Conservation (phyloP, 495 filamentous ascomycete species). For the Hyaloscypha finlandica region DNA sequence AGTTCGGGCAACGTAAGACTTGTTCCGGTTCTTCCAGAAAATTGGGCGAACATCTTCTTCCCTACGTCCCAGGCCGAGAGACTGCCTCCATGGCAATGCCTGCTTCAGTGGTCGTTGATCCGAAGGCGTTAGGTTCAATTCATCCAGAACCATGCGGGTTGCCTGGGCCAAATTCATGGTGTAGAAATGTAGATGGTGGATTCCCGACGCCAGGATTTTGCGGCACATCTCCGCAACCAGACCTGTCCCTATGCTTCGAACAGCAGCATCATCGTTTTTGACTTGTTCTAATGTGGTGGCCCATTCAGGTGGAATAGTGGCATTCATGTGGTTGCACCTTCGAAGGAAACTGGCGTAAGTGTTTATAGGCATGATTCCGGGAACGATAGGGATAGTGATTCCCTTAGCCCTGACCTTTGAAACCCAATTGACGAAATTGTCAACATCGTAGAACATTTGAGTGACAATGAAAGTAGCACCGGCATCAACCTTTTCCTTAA, state of each 20-base stretch:
- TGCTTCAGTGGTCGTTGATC: slow-evolving; percentile 75
- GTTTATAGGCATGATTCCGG: slow-evolving; percentile 98
- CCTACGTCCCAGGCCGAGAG: slow-evolving; percentile 81
- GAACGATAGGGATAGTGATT: slow-evolving; percentile 88
- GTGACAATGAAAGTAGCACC: slow-evolving; percentile 93
- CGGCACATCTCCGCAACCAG: slow-evolving; percentile 93
- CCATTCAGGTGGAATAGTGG: slow-evolving; percentile 79
- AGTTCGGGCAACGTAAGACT: slow-evolving; percentile 91
- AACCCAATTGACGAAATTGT: slow-evolving; percentile 92
- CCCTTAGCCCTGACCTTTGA: slow-evolving; percentile 79
- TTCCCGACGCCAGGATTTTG: slow-evolving; percentile 75
- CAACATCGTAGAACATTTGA: slow-evolving; percentile 99
- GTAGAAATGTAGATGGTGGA: slow-evolving; percentile 95
- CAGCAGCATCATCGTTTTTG: slow-evolving; percentile 93
- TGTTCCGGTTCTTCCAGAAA: slow-evolving; percentile 97
- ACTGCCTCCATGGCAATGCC: slow-evolving; percentile 91
- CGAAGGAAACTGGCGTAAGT: slow-evolving; percentile 91
- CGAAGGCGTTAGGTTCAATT: slow-evolving; percentile 78
- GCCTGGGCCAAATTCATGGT: slow-evolving; percentile 99
- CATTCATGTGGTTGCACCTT: slow-evolving; percentile 85
- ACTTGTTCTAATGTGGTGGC: slow-evolving; percentile 81
- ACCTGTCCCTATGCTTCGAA: slow-evolving; percentile 85
- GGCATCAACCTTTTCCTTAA: slow-evolving; percentile 97
- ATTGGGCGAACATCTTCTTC: slow-evolving; percentile 97
- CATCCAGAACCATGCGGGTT: slow-evolving; percentile 90